phyloP scores from a whole-genome alignment of 805 yeast genomes.

The Metschnikowia lochheadii region DNA sequence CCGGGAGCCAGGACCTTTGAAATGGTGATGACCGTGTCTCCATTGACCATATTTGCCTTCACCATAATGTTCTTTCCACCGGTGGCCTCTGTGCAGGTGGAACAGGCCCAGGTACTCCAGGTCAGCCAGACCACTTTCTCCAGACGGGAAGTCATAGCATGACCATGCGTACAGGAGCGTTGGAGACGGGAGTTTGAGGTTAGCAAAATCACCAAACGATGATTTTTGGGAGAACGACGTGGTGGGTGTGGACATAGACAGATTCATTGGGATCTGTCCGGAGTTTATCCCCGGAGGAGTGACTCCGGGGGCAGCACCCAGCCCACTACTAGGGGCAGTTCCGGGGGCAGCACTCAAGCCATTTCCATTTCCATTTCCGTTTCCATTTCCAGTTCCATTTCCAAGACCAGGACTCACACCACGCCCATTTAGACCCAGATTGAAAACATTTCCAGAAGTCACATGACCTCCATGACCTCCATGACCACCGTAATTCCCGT shows the following conservation, averaged over 20 bases:
- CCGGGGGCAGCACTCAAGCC: too few species aligned
- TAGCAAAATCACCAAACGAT: neutral
- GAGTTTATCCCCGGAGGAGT: too few species aligned
- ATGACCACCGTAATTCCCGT: too few species aligned
- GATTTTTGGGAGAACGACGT: neutral
- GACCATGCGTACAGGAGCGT: constrained; percentile 12
- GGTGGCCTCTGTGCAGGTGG: constrained; percentile 1
- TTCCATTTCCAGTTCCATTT: too few species aligned
- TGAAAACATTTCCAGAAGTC: too few species aligned
- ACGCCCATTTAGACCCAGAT: too few species aligned
- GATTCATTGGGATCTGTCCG: neutral
- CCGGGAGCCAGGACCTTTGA: neutral
- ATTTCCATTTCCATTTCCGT: too few species aligned
- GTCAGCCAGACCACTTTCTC: constrained; percentile 4
- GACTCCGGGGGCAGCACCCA: too few species aligned
- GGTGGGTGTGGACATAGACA: neutral
- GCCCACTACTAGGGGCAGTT: too few species aligned
- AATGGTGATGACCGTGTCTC: constrained; percentile 1
- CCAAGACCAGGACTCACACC: too few species aligned
- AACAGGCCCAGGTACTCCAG: neutral
- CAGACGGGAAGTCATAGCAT: constrained; percentile 3
- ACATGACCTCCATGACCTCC: too few species aligned
- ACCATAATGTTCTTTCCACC: neutral
- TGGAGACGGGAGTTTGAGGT: constrained; percentile 11
- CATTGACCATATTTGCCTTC: neutral